Evolutionary conservation across 441 rosid species (phyloP).

Genomic region (Populus hybrid): DNA sequence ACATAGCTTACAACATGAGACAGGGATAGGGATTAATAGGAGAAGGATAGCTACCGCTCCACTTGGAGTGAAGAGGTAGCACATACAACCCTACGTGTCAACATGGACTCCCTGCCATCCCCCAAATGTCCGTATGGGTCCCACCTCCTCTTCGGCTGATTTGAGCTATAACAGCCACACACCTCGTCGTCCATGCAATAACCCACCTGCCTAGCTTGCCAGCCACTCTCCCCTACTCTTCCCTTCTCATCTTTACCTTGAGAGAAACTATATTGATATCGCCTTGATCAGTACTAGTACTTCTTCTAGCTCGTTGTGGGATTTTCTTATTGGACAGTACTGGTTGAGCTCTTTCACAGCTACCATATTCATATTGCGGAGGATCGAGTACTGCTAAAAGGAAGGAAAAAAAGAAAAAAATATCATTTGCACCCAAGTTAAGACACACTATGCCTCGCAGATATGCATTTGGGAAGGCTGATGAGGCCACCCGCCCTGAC

Average conservation of each 20-base stretch:
- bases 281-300: background rate
- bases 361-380: background rate
- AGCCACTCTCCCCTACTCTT: slow-evolving; percentile 14
- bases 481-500: slow-evolving; percentile 82
- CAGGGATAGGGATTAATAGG: background rate
- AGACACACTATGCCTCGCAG: slow-evolving; percentile 44
- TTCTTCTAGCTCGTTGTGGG: too few relatives aligned
- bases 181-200: slow-evolving; percentile 35
- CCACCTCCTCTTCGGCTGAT: slow-evolving; percentile 25
- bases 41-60: slow-evolving; percentile 1
- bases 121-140: slow-evolving; percentile 52
- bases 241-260: background rate
- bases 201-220: background rate
- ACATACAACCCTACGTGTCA: slow-evolving; percentile 44
- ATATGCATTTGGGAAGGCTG: slow-evolving; percentile 63
- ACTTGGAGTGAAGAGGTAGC: slow-evolving; percentile 13
- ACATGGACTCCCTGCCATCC: slow-evolving; percentile 19
- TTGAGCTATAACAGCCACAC: slow-evolving; percentile 32
- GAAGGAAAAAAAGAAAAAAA: background rate
- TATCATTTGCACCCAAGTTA: background rate
- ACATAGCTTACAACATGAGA: too few relatives aligned
- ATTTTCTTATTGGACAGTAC: background rate
- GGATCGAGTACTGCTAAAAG: background rate
- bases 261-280: background rate
- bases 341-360: background rate